A percentile compares a stretch with the other conserved stretches of the same genome.
phyloP scores from a whole-genome alignment of 2,329 filamentous ascomycete species.

The Paraphaeosphaeria sporulosa region DNA sequence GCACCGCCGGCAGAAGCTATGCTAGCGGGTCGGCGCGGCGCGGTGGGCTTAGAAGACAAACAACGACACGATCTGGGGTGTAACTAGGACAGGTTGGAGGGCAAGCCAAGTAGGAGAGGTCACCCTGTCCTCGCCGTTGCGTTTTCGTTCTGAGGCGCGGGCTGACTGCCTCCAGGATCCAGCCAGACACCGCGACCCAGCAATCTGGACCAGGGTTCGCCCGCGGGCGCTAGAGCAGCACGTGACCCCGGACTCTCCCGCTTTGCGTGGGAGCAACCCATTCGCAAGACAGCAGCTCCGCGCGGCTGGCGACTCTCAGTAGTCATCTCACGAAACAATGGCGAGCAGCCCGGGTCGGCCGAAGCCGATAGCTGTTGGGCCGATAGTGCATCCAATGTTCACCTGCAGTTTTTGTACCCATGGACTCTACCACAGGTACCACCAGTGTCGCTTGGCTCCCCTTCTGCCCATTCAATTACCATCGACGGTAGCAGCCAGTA shows the following conservation, averaged over 20 bases:
- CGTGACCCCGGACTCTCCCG: not conserved
- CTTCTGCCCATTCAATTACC: not conserved
- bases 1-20: constrained; percentile 1
- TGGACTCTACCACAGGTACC: not conserved
- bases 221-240: not conserved
- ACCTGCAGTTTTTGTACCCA: not conserved
- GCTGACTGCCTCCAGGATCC: not conserved
- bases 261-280: not conserved
- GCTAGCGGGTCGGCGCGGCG: constrained; percentile 12
- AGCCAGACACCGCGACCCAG: not conserved
- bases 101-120: not conserved
- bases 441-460: not conserved
- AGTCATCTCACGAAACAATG: not conserved
- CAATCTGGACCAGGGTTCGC: not conserved
- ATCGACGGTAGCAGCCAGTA: not conserved
- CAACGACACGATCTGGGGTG: not conserved
- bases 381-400: not conserved
- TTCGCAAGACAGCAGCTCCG: not conserved
- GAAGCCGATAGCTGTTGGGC: not conserved
- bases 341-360: not conserved
- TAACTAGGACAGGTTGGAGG: not conserved
- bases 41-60: not conserved
- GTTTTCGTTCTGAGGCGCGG: constrained; percentile 8
- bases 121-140: constrained; percentile 5
- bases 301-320: not conserved